Evolutionary conservation across 1,284 basidiomycete genomes (phyloP), one percentile per base, ranked within the genome.

Genomic region (Apiotrichum montevideense): DNA sequence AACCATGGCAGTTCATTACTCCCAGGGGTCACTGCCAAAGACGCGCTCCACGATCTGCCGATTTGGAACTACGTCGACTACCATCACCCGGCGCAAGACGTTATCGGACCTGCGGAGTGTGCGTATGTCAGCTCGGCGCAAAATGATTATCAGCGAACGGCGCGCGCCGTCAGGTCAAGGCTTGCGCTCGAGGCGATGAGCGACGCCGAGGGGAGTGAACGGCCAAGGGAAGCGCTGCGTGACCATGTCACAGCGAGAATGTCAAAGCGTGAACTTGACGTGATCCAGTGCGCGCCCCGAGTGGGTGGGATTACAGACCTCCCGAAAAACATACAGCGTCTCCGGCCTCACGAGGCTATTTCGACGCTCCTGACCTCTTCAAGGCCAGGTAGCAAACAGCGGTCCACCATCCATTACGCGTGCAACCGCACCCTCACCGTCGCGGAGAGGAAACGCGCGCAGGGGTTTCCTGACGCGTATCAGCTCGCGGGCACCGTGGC

Each of bases 11-110:
- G 58, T 1, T 69, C 59, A 1, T 42, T 61, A 3, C 51, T 55
- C 39, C 62, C 63, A 0, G 56, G 64, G 0, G 46, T 70, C 7
- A 69, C 67, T 1, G 66, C 65, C 0, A 8, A 52, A 6, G 66
- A 66, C 35, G 68, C 66, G 0, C 55, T 68, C 6, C 47, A 49
- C 2, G 71, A 71, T 45, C 48, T 73, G 1, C 68, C 67, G 3
- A 3, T n/a, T 63, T 71, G 51, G 56, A 59, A 52, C 0, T 21
- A 42, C 33, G 6, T 33, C 13, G 29, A 33, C 15, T 6, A 29
- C 2, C 13, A 37, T 21, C 14, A n/a, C 34, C 46, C 34, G 8
- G 13, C 29, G 1, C 37, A 35, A n/a, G 14, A 6, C 11, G 15
- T 13, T n/a, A 51, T 64, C 35, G 67, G 67, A 7, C 4, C 14